A percentile compares a stretch with the other conserved stretches of the same genome.
These are phyloP conservation scores for Peniophora sp. DNA, from an alignment of 1,284 basidiomycete genomes.

Conservation along the genomic window DNA sequence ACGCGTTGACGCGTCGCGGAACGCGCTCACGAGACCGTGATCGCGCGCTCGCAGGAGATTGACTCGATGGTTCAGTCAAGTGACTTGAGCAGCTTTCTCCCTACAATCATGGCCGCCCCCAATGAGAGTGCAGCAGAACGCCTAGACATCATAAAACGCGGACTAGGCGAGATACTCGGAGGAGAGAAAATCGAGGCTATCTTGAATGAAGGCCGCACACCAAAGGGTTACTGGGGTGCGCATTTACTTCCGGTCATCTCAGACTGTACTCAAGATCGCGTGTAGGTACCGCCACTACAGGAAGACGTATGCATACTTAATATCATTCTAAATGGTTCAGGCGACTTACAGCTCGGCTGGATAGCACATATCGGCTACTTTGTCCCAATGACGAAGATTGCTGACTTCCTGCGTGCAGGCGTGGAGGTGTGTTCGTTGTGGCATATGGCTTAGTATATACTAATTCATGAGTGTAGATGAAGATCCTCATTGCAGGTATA, in stretches of 20 bases:
- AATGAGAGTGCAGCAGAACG: slow-evolving; percentile 42
- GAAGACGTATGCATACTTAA: slow-evolving; percentile 71
- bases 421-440: slow-evolving; percentile 58
- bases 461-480: slow-evolving; percentile 47
- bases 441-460: not conserved
- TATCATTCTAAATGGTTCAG: not conserved
- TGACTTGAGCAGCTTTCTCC: no score
- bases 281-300: slow-evolving; percentile 87
- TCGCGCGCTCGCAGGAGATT: no score
- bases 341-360: slow-evolving; percentile 2
- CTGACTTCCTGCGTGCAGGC: slow-evolving; percentile 91
- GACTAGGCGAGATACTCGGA: slow-evolving; percentile 86
- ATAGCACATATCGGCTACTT: slow-evolving; percentile 96
- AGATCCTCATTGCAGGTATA: slow-evolving; percentile 79
- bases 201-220: slow-evolving; percentile 68
- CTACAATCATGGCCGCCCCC: no score
- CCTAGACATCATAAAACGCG: slow-evolving; percentile 81
- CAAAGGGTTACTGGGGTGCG: slow-evolving; percentile 88
- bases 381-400: slow-evolving; percentile 92
- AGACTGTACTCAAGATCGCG: slow-evolving; percentile 3
- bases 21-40: no score
- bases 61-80: no score
- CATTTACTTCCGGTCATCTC: not conserved
- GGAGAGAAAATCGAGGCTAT: slow-evolving; percentile 80
- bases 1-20: no score